Base-by-base conservation (phyloP, 306 rosid genomes). In the Datisca glomerata region DNA sequence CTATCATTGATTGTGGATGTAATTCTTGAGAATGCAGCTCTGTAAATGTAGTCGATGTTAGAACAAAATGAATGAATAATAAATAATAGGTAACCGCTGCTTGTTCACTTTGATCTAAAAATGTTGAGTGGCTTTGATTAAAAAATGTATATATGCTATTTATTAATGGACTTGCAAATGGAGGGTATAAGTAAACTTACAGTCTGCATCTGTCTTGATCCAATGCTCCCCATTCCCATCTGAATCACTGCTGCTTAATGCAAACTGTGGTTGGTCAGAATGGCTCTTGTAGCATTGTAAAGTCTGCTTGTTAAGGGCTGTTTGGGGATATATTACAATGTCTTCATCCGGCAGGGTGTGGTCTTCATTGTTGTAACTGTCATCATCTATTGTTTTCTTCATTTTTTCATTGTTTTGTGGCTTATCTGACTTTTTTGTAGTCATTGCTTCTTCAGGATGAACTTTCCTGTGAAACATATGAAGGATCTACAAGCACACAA, bases 191-290 rank as follows among this genome's bases (percentile, higher is more conserved):
- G 14, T 5, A 12, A 22, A 61, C 93, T 85, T 77, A 85, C 96
- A 85, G 54, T 85, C 96, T 2, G 84, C 89, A 64, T 80, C 96
- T 45, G 96, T 80, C 60, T 72, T 80, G 73, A 85, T 77, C 96
- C 96, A 85, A 51, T 76, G 96, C 69, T 80, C 93, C 56, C 45
- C 65, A 61, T 74, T 80, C 40, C 60, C 85, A 41, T 53, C 74
- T 21, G 80, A 68, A 51, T 77, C 85, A 21, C 65, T 57, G 65
- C 68, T 45, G 57, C 66, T 45, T 17, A 62, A 71, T 19, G 57
- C 46, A 33, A 72, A 50, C 17, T 75, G 75, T 12, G 67, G 62
- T 3, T 68, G 76, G 53, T 69, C 72, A 12, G 74, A 59, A 49
- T 73, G 84, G 53, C 59, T 63, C 64, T 65, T 66, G 57, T 65